Conservation (phyloP, 768 basidiomycete species). For the Coprinopsis sp. region DNA sequence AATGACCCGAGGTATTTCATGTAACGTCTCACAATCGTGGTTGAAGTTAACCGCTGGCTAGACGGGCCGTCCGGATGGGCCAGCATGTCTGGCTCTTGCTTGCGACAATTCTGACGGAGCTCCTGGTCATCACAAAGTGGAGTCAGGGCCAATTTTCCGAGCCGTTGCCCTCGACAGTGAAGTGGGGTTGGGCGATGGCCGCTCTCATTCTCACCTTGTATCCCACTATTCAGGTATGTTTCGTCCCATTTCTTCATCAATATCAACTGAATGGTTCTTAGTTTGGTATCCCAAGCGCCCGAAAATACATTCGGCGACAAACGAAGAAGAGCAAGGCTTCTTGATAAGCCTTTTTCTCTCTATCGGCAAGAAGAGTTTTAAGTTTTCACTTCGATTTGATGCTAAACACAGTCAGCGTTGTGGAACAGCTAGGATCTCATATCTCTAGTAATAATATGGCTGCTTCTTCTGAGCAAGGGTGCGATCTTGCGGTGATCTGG, state of each 20-base stretch:
- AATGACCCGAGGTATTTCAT: slow-evolving; percentile 64
- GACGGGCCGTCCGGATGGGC: slow-evolving; percentile 83
- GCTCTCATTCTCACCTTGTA: slow-evolving; percentile 60
- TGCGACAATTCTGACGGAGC: slow-evolving; percentile 79
- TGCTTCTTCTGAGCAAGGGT: too few species aligned
- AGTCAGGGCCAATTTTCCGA: slow-evolving; percentile 63
- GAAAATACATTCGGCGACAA: slow-evolving; percentile 11
- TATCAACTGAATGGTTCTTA: neutral
- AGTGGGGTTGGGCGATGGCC: slow-evolving; percentile 63
- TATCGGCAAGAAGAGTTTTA: too few species aligned
- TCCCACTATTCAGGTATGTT: slow-evolving; percentile 60
- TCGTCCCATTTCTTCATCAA: neutral
- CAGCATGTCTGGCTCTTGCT: slow-evolving; percentile 85
- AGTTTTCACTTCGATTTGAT: too few species aligned
- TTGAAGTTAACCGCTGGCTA: slow-evolving; percentile 24
- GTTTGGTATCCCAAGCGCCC: slow-evolving; percentile 10
- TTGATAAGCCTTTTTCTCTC: slow-evolving; percentile 1
- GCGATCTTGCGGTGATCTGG: too few species aligned
- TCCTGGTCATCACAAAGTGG: slow-evolving; percentile 82
- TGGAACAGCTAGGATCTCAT: too few species aligned
- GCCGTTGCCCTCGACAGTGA: slow-evolving; percentile 59
- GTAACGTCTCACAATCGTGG: neutral
- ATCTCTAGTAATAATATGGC: too few species aligned
- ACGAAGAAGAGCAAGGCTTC: slow-evolving; percentile 6
- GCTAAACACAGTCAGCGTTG: too few species aligned